Evolutionary conservation across 805 yeast species (phyloP).

Genomic region (Starmerella stellata): DNA sequence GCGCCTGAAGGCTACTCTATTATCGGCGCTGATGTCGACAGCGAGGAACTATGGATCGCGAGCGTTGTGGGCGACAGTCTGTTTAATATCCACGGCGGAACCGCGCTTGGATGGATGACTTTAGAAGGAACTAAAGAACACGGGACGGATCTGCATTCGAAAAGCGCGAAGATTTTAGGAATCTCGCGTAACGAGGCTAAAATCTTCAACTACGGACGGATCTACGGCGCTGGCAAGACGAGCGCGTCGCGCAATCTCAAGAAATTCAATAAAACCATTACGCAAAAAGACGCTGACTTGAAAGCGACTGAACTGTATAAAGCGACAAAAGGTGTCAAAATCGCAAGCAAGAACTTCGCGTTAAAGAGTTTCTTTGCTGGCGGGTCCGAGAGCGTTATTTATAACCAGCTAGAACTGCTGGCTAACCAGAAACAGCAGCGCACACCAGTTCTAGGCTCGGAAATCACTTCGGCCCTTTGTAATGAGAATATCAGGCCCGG

Average conservation of each 20-base stretch:
- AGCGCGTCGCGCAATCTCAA: constrained; percentile 73
- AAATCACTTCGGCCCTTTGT: constrained; percentile 70
- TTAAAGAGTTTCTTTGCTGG: constrained; percentile 32
- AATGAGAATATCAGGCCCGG: constrained; percentile 40
- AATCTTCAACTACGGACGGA: constrained; percentile 88
- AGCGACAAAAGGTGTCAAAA: constrained; percentile 58
- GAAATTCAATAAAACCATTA: constrained; percentile 56
- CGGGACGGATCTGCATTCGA: constrained; percentile 89
- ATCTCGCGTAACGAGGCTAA: constrained; percentile 85
- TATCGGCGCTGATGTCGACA: constrained; percentile 98
- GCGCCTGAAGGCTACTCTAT: constrained; percentile 83
- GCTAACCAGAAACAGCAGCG: constrained; percentile 65
- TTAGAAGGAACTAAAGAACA: constrained; percentile 82
- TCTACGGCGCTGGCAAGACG: constrained; percentile 90
- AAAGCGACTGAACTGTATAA: constrained; percentile 53
- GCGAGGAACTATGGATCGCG: constrained; percentile 97
- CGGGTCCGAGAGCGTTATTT: constrained; percentile 84
- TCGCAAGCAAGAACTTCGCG: constrained; percentile 21
- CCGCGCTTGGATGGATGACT: constrained; percentile 98
- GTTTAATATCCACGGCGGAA: constrained; percentile 80
- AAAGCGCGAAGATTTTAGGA: constrained; percentile 76
- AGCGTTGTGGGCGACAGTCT: constrained; percentile 83
- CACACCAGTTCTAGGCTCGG: constrained; percentile 87
- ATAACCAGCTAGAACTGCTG: constrained; percentile 71
- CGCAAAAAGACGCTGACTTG: constrained; percentile 45